Evolutionary conservation across 495 filamentous ascomycete genomes (phyloP), one percentile per base, ranked within the genome.

Genomic region (Trichocladium uniseriatum): DNA sequence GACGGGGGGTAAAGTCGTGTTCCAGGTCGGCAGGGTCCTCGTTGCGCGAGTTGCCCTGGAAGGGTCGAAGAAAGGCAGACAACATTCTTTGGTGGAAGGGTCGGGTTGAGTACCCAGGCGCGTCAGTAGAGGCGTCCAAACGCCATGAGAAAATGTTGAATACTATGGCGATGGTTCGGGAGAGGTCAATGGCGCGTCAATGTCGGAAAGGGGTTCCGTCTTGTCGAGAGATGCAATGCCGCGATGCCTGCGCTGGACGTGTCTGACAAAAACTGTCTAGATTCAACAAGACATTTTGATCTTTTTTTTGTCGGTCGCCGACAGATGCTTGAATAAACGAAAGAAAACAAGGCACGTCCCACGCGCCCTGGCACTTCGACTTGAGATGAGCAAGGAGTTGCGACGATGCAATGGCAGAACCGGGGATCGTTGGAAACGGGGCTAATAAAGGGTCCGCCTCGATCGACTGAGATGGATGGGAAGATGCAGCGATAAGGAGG

Each of bases 31-130:
- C 57, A 29, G 58, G 46, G 40, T 46, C 47, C 15, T 53, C 43
- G 35, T 35, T 48, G 19, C 47, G 47, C 20, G 44, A 37, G 44
- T 36, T 51, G 28, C 64, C 63, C 48, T 58, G 63, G 48, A 64
- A 66, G 57, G 70, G 62, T 50, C 69, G 67, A 53, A 72, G 47
- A 42, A 72, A 43, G 45, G 64, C 65, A 54, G 70, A 68, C 51
- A 73, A 56, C 72, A 74, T 74, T 24, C 51, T 65, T 47, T 39
- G 48, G 24, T 27, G 24, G 24, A 3, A 4, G 3, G 24, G 14
- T 39, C 5, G 38, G 48, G 46, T 20, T 51, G 21, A 32, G 41
- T 53, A 49, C 49, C 57, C 62, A 34, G 46, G 43, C 53, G 56
- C 48, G 51, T 56, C 38, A 51, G 43, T 46, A 8, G 36, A 20